phyloP scores from a whole-genome alignment of 2,329 filamentous ascomycete genomes.

The Clarireedia monteithiana region DNA sequence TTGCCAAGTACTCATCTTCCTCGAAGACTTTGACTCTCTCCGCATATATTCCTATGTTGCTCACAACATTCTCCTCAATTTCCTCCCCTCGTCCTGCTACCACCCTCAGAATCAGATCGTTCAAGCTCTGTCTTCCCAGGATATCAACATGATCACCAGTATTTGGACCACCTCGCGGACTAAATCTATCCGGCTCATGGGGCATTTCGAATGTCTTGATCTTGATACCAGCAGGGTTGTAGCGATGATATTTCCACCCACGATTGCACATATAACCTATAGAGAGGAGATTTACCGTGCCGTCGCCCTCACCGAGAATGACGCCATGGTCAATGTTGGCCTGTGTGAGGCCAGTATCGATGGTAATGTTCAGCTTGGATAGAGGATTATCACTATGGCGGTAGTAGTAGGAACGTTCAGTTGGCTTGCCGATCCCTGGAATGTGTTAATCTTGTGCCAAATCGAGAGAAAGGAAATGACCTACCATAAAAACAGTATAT shows the following conservation, averaged over 20 bases:
- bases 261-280: conserved; percentile 95
- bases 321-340: conserved; percentile 74
- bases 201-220: conserved; percentile 92
- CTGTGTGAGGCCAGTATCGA: conserved; percentile 56
- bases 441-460: background rate
- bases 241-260: conserved; percentile 88
- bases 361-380: conserved; percentile 64
- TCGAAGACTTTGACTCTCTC: conserved; percentile 65
- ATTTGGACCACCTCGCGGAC: conserved; percentile 63
- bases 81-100: conserved; percentile 76
- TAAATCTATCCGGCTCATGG: conserved; percentile 90
- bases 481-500: conserved; percentile 91
- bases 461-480: background rate
- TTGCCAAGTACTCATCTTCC: conserved; percentile 17
- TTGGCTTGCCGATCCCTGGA: conserved; percentile 73
- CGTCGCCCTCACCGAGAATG: conserved; percentile 92
- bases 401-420: conserved; percentile 90
- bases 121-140: conserved; percentile 76
- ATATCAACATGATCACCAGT: conserved; percentile 95
- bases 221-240: conserved; percentile 77
- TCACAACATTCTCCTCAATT: conserved; percentile 71
- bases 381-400: conserved; percentile 57
- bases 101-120: conserved; percentile 81
- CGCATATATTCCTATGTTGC: conserved; percentile 75
- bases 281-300: conserved; percentile 88